Evolutionary conservation across 257 asterid species (phyloP), one percentile per base, ranked within the genome.

Genomic region (Solanum virginianum): DNA sequence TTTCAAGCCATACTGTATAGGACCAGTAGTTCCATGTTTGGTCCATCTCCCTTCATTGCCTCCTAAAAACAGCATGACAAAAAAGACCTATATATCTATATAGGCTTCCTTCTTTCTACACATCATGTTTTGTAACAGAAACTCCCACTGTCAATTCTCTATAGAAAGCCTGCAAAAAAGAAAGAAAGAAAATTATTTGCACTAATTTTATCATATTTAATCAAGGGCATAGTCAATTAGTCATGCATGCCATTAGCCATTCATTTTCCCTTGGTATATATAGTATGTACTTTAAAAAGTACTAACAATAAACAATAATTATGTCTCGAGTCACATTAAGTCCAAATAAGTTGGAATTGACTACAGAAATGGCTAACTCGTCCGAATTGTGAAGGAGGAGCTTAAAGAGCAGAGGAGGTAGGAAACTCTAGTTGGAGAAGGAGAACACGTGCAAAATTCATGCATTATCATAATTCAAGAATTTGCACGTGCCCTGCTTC

Each of bases 401-500:
- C 63, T 77, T 77, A 26, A 26, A 51, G 82, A 51, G 24, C 15
- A 77, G 63, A 77, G 63, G 63, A 77, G 82, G 90, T 24, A 91
- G 84, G 96, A n/a, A 91, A 82, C 91, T 51, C 96, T 26, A 59
- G 98, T 84, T 94, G 98, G 98, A 91, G 95, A 90, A 91, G 97
- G 88, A 90, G 97, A 89, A 93, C 98, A 91, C 97, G 98, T 94
- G 98, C 98, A 91, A 88, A 74, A 56, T 70, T 53, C 15, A 49
- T 60, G 71, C 72, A 24, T 16, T n/a, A 6, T 29, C 3, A 59
- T 29, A 85, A 81, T 63, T 70, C 71, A 55, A 59, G 87, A 85
- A 82, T 83, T 60, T 94, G 98, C 98, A 93, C 97, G 96, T 92
- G 98, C 96, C 90, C 97, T 89, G 91, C 95, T 94, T 92, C 98